Evolutionary conservation across 441 rosid genomes (phyloP).

Genomic region (Erodium moschatum): DNA sequence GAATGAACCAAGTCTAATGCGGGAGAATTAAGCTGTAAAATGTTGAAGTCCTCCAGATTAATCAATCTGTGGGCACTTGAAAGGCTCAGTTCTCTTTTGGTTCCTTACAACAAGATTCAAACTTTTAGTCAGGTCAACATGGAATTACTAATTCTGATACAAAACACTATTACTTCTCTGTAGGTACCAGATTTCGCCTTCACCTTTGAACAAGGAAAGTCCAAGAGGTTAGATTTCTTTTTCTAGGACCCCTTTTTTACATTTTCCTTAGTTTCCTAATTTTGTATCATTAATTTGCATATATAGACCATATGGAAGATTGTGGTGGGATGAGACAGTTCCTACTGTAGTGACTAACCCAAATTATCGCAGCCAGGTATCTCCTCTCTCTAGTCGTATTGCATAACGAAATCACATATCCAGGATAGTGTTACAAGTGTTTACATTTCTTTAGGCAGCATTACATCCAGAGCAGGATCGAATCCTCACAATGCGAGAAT

Average conservation of each 20-base stretch:
- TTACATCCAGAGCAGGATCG: slow-evolving; percentile 92
- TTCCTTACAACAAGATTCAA: not conserved
- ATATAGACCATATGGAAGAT: slow-evolving; percentile 70
- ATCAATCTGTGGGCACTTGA: not conserved
- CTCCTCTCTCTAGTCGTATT: slow-evolving; percentile 6
- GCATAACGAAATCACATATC: slow-evolving; percentile 11
- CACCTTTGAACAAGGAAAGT: slow-evolving; percentile 11
- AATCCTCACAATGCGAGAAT: slow-evolving; percentile 68
- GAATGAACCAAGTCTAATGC: not conserved
- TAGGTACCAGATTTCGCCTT: slow-evolving; percentile 47
- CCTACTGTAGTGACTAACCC: slow-evolving; percentile 69
- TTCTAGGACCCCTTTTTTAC: not conserved
- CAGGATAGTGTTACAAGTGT: not conserved
- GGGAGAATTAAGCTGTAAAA: slow-evolving; percentile 6
- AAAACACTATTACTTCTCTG: not conserved
- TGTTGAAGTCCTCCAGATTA: not conserved
- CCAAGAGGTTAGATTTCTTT: slow-evolving; percentile 4
- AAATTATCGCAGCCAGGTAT: slow-evolving; percentile 57
- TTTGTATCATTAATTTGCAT: not conserved
- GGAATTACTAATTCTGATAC: not conserved
- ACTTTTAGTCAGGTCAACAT: not conserved
- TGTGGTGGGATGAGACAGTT: slow-evolving; percentile 98
- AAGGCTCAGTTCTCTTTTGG: not conserved
- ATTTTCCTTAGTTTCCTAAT: not conserved
- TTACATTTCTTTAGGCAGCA: slow-evolving; percentile 6